Evolutionary conservation across 225 moss, liverwort and hornwort genomes (phyloP).

Genomic region (Bryoerythrophyllum caledonicum): DNA sequence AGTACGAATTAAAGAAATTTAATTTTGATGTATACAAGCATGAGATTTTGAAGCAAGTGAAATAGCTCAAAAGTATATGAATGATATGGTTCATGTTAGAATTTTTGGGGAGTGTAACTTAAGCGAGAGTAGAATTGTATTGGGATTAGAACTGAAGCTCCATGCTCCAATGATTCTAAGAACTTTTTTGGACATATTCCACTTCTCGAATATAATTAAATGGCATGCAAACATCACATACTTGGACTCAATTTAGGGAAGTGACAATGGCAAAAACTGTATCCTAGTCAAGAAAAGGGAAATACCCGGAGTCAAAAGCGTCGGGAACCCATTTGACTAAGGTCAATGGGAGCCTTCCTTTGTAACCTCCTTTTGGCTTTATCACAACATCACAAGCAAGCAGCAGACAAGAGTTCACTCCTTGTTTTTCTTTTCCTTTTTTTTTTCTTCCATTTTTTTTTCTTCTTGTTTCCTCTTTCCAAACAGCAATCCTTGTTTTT

Average conservation of each 20-base stretch:
- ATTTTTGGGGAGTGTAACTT: neutral
- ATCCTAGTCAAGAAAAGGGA: conserved; percentile 1
- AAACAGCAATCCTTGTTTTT: neutral
- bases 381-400: neutral
- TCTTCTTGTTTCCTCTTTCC: too few species aligned
- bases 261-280: neutral
- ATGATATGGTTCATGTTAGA: neutral
- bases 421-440: neutral
- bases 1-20: neutral
- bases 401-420: neutral
- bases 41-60: neutral
- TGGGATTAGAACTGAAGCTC: neutral
- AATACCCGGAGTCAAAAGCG: conserved; percentile 8
- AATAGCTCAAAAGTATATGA: neutral
- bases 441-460: too few species aligned
- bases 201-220: neutral
- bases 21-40: neutral
- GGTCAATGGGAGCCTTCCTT: conserved; percentile 10
- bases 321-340: neutral
- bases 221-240: neutral
- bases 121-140: neutral
- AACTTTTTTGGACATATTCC: neutral
- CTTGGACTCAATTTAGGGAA: neutral
- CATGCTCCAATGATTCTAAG: neutral
- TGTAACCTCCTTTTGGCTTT: conserved; percentile 3